Percentiles rank a stretch among this genome's conserved stretches.
Evolutionary conservation across 176 grass and related monocot genomes (phyloP).

Genomic region (Rhynchospora pubera): DNA sequence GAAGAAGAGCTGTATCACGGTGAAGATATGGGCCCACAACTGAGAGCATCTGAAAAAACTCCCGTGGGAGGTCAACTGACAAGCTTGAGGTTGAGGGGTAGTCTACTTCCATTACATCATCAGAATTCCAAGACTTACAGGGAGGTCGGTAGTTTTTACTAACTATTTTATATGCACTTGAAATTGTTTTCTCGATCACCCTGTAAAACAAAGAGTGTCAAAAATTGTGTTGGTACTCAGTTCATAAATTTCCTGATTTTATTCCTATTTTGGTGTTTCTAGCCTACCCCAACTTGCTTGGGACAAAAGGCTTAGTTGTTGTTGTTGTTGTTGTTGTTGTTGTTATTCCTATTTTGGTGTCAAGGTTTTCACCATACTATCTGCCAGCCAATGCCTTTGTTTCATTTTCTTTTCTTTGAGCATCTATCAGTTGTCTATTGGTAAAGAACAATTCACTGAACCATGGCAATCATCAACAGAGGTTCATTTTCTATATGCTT

Average conservation of each 20-base stretch:
- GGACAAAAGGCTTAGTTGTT: too few relatives aligned
- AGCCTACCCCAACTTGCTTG: too few relatives aligned
- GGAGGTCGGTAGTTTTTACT: slow-evolving; percentile 38
- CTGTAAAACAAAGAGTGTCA: slow-evolving; percentile 34
- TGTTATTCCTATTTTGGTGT: too few relatives aligned
- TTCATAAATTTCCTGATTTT: too few relatives aligned
- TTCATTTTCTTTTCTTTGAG: background rate
- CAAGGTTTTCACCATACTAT: slow-evolving; percentile 6
- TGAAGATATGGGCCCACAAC: slow-evolving; percentile 80
- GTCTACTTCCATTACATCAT: slow-evolving; percentile 38
- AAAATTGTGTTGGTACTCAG: background rate
- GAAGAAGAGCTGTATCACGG: slow-evolving; percentile 70
- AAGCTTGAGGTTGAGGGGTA: slow-evolving; percentile 23
- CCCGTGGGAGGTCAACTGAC: slow-evolving; percentile 41
- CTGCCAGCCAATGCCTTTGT: background rate
- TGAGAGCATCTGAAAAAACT: slow-evolving; percentile 88
- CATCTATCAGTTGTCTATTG: background rate
- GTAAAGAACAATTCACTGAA: background rate
- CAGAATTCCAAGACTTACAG: slow-evolving; percentile 13
- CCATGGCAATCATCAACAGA: background rate
- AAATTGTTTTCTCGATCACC: slow-evolving; percentile 76
- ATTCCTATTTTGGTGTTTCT: too few relatives aligned
- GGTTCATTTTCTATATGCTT: background rate
- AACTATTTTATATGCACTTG: slow-evolving; percentile 43
- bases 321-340: too few relatives aligned